phyloP scores from a whole-genome alignment of 2,329 filamentous ascomycete genomes.

The Neofusicoccum laricinum region DNA sequence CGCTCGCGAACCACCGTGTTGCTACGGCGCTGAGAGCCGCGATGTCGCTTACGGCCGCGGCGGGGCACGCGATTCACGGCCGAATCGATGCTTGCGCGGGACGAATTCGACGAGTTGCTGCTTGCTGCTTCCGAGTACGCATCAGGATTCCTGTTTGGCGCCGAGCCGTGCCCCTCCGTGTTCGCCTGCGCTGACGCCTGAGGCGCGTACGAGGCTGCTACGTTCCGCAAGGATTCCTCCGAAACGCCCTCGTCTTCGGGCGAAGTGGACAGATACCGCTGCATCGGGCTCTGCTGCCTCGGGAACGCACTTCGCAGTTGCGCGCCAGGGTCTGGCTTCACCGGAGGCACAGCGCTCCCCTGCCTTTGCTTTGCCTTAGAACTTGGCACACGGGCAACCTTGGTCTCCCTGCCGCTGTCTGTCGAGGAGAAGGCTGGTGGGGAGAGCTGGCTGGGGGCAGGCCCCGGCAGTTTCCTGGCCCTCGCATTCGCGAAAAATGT shows the following conservation, averaged over 20 bases:
- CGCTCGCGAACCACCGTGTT: conserved; percentile 21
- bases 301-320: neutral
- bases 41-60: conserved; percentile 25
- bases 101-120: conserved; percentile 23
- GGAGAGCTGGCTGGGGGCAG: neutral
- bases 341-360: neutral
- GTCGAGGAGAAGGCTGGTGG: conserved; percentile 2
- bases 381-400: neutral
- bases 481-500: conserved; percentile 27
- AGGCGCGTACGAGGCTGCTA: conserved; percentile 14
- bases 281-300: conserved; percentile 21
- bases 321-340: neutral
- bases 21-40: conserved; percentile 15
- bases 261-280: conserved; percentile 25
- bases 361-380: neutral
- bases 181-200: neutral
- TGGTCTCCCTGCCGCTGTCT: neutral
- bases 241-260: conserved; percentile 24
- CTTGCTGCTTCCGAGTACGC: conserved; percentile 20
- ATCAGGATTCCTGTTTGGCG: neutral
- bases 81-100: conserved; percentile 23
- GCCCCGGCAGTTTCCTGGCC: conserved; percentile 20
- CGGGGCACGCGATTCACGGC: conserved; percentile 22
- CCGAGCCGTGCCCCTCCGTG: neutral
- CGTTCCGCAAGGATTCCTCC: conserved; percentile 20